A percentile compares a stretch with the other conserved stretches of the same genome.
Evolutionary conservation across 495 filamentous ascomycete genomes (phyloP).

Genomic region (Xanthoparmelia taractica): DNA sequence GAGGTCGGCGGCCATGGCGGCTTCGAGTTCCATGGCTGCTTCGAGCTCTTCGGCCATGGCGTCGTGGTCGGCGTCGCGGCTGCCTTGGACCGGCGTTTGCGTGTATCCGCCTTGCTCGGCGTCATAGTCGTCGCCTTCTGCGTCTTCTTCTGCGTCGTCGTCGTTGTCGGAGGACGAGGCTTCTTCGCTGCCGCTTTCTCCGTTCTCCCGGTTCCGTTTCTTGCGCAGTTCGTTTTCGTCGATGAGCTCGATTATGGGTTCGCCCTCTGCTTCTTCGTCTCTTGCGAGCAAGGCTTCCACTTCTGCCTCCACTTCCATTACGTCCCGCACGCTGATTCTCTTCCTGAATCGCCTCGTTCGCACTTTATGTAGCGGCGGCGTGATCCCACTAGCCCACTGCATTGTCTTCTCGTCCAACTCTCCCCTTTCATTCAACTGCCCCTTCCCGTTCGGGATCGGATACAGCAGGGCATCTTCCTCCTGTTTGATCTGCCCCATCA

Average conservation of each 20-base stretch:
- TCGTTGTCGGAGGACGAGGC: slow-evolving; percentile 19
- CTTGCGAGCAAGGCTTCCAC: slow-evolving; percentile 67
- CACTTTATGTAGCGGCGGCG: slow-evolving; percentile 82
- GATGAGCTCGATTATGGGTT: slow-evolving; percentile 53
- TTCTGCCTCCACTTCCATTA: slow-evolving; percentile 78
- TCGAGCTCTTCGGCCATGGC: slow-evolving; percentile 40
- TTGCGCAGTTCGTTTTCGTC: slow-evolving; percentile 48
- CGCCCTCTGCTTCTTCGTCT: slow-evolving; percentile 52
- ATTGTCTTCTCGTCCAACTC: slow-evolving; percentile 55
- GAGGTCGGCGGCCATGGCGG: slow-evolving; percentile 34
- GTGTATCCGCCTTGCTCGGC: slow-evolving; percentile 46
- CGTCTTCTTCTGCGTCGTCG: slow-evolving; percentile 18
- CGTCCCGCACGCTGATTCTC: slow-evolving; percentile 70
- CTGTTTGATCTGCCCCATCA: slow-evolving; percentile 59
- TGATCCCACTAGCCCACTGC: slow-evolving; percentile 86
- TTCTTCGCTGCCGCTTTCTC: slow-evolving; percentile 33
- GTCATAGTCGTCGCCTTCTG: slow-evolving; percentile 35
- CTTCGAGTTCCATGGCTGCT: slow-evolving; percentile 42
- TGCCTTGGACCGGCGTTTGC: slow-evolving; percentile 25
- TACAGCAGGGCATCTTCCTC: slow-evolving; percentile 66
- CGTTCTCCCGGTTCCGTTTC: slow-evolving; percentile 28
- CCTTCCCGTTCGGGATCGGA: slow-evolving; percentile 46
- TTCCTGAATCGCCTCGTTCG: slow-evolving; percentile 80
- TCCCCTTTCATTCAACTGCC: slow-evolving; percentile 15
- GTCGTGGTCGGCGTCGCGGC: slow-evolving; percentile 48